Evolutionary conservation across 106 monocot species (phyloP), one percentile per base, ranked within the genome.

Genomic region (Dioscorea dumetorum): DNA sequence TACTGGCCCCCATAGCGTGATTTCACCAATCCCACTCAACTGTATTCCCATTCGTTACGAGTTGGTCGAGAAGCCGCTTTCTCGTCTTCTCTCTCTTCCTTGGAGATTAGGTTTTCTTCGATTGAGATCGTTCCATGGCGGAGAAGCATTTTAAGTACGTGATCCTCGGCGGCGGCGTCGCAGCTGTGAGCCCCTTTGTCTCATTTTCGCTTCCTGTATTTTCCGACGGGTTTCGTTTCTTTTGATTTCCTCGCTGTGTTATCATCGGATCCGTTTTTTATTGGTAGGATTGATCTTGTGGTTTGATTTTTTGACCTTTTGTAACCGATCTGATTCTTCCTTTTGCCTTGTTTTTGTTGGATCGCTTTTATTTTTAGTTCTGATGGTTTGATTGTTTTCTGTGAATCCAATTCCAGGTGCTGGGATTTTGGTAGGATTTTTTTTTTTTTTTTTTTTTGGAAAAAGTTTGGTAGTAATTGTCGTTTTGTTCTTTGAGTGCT

Each of bases 121-220:
- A 58, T 58, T 5, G 20, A 58, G 63, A 50, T 66, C 52, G 7
- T 56, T 69, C 68, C 68, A 70, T 60, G 70, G 59, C 59, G 49
- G 71, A 58, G 41, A 58, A 71, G 49, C 41, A 49, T 61, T 71
- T 34, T 61, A 71, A 71, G 60, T 71, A 71, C 61, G 12, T 71
- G 33, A 71, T 71, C 19, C 71, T 71, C 48, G 71, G 71, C 19
- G 71, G 71, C 59, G 71, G 71, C n/a, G 71, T 71, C 33, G 71
- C 71, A 8, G 71, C 71, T 9, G 71, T 71, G 24, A 71, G 71
- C 41, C 6, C 0, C 41, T 41, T 41, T 41, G 6, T 41, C 5
- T 3, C 41, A 41, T 41, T 10, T 41, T 41, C 5, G 6, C 41
- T 41, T 41, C 41, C 10, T 41, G 10, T 41, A 41, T 41, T 41